Evolutionary conservation across 495 filamentous ascomycete genomes (phyloP).

Genomic region (Hypoxylon lienhwacheense): DNA sequence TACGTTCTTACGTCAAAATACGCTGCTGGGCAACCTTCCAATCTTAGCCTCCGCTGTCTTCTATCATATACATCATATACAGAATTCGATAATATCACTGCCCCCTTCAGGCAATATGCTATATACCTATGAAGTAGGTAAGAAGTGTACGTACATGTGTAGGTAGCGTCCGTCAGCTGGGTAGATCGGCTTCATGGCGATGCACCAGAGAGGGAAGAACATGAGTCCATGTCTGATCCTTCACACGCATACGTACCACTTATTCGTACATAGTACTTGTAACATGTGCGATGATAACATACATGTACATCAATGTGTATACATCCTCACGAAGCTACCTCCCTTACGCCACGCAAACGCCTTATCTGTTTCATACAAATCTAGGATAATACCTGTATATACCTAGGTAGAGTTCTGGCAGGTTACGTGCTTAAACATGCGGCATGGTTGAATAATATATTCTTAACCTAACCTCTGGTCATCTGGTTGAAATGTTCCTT

Average conservation of each 20-base stretch:
- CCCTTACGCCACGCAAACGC: conserved; percentile 15
- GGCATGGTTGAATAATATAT: no score
- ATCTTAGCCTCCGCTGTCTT: conserved; percentile 20
- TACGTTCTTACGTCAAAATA: neutral
- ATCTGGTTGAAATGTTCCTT: no score
- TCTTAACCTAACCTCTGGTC: no score
- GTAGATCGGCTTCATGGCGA: conserved; percentile 22
- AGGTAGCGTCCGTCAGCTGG: conserved; percentile 23
- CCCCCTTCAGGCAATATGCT: no score
- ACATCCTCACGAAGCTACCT: conserved; percentile 1
- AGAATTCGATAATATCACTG: no score
- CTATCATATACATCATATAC: conserved; percentile 21
- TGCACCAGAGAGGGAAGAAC: neutral
- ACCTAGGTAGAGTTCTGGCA: no score
- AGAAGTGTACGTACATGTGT: no score
- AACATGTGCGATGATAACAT: conserved; percentile 5
- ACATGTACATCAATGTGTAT: neutral
- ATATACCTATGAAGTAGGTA: no score
- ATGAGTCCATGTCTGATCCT: conserved; percentile 28
- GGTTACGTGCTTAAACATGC: no score
- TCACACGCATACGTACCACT: conserved; percentile 15
- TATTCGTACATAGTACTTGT: neutral
- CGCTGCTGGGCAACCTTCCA: conserved; percentile 12
- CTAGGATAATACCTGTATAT: no score
- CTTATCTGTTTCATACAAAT: conserved; percentile 1